Conservation (phyloP, 78 protist genomes). For the Monocercomonoides exilis region DNA sequence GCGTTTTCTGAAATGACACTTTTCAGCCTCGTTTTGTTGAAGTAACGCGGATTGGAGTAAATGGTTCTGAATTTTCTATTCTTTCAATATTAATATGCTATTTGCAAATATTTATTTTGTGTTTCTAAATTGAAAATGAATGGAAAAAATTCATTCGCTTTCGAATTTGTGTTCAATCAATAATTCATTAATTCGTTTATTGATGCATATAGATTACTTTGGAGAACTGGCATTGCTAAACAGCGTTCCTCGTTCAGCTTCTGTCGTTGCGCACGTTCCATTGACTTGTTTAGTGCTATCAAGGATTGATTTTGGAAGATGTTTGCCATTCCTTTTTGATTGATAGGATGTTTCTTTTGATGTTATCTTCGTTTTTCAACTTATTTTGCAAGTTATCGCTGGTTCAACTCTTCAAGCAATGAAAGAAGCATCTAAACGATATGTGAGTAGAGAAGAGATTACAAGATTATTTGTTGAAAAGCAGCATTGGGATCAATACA, state of each 20-base stretch:
- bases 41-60: background rate
- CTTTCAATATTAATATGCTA: background rate
- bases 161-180: too few species aligned
- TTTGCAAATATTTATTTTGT: too few species aligned
- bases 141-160: too few species aligned
- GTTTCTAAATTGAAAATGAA: too few species aligned
- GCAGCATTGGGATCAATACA: background rate
- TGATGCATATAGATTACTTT: background rate
- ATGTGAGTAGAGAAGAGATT: background rate
- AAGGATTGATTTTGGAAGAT: background rate
- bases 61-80: background rate
- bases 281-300: background rate
- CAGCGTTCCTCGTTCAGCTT: background rate
- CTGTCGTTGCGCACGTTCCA: background rate
- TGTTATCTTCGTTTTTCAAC: too few species aligned
- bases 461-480: background rate
- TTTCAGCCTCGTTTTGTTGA: background rate
- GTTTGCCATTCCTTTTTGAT: background rate
- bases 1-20: too few species aligned
- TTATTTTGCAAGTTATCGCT: background rate
- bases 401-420: background rate
- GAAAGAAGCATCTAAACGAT: background rate
- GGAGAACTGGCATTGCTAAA: background rate
- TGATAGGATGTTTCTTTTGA: too few species aligned
- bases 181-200: too few species aligned